phyloP scores from a whole-genome alignment of 176 grass and related monocot genomes.

The Tillandsia fasciculata region DNA sequence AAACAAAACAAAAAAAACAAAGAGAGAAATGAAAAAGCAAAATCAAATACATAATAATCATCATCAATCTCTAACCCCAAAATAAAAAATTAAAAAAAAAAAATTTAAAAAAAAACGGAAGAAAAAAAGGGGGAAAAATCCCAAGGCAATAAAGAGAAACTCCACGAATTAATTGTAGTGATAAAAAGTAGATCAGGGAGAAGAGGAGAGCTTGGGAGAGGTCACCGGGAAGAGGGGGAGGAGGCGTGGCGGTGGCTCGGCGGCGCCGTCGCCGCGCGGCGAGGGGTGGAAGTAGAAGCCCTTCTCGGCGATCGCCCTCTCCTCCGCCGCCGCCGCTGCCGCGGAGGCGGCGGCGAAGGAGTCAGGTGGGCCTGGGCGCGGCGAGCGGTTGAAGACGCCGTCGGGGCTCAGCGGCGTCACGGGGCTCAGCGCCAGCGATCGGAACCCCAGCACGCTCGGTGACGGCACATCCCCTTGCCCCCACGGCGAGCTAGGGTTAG shows the following conservation, averaged over 20 bases:
- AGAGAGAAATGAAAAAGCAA: too few relatives aligned
- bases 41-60: too few relatives aligned
- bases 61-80: too few relatives aligned
- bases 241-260: neutral
- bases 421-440: conserved; percentile 70
- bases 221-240: conserved; percentile 6
- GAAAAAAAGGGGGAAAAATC: too few relatives aligned
- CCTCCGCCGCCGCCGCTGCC: conserved; percentile 51
- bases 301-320: conserved; percentile 68
- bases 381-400: conserved; percentile 57
- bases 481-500: conserved; percentile 23
- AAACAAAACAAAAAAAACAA: neutral
- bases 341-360: conserved; percentile 26
- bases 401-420: conserved; percentile 74
- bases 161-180: too few relatives aligned
- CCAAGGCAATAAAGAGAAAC: too few relatives aligned
- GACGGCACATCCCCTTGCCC: conserved; percentile 63
- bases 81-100: too few relatives aligned
- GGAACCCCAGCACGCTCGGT: conserved; percentile 88
- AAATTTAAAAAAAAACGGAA: too few relatives aligned
- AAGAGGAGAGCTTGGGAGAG: neutral
- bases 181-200: neutral
- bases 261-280: conserved; percentile 26
- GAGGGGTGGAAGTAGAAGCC: conserved; percentile 92
- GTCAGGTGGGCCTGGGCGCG: neutral